Base-by-base conservation (phyloP, 345 rosid genomes). In the Acer campestre region DNA sequence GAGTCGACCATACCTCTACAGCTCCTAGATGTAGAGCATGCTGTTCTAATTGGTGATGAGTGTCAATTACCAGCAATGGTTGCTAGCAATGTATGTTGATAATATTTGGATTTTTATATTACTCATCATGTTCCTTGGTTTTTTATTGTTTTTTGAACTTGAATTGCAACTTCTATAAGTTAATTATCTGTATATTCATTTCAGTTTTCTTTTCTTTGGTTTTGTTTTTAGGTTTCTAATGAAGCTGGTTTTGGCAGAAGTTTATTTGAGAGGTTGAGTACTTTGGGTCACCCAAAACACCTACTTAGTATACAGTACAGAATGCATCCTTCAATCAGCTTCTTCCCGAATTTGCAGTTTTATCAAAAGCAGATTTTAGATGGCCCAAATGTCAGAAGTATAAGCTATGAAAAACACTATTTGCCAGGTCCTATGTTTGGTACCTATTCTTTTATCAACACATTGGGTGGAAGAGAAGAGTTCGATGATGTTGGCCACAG, bases 311-410 rank as follows among this genome's bases (percentile, higher is more conserved):
- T 83, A 49, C 97, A 93, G 70, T 90, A 91, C 77, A 80, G 97
- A 25, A 93, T 93, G 97, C 97, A 93, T 84, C 97, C 95, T 7
- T 79, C 84, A 0, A 91, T 93, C 18, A 88, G 95, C 75, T 58
- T 7, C 63, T 91, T 93, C 61, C 95, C 97, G 0, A 93, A 81
- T 70, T 62, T 35, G 53, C 75, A 74, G 3, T 90, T 93, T 78
- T 91, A 93, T 22, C 18, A 2, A 44, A 84, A 77, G 44, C 73
- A 44, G 76, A 85, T 93, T 38, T 25, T 82, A 55, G 95, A 93
- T 68, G 92, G 89, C 48, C 61, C 82, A 42, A 78, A 74, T 73
- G 91, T 90, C 2, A 85, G 46, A 70, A 5, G 66, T 1, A 76
- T 75, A 59, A 81, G 75, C 48, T 84, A 84, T 67, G 75, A 74